Conservation (phyloP, 768 basidiomycete species). For the Paxillus rubicundulus region DNA sequence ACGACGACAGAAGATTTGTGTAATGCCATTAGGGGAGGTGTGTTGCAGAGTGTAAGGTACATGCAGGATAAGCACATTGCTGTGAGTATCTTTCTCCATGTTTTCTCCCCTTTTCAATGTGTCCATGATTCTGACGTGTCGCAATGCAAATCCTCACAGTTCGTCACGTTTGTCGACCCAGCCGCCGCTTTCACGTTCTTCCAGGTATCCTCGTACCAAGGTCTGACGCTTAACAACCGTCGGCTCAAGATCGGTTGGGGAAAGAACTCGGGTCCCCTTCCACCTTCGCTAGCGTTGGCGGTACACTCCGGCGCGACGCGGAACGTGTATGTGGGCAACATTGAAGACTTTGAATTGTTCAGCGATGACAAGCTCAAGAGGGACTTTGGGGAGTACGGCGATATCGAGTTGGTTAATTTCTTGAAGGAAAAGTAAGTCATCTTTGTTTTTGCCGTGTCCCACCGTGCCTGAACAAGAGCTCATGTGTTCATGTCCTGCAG, state of each 20-base stretch:
- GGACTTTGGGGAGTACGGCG: slow-evolving; percentile 95
- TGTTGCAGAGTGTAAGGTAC: slow-evolving; percentile 91
- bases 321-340: slow-evolving; percentile 94
- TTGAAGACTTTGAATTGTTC: slow-evolving; percentile 94
- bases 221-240: slow-evolving; percentile 88
- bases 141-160: slow-evolving; percentile 43
- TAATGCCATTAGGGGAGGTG: slow-evolving; percentile 95
- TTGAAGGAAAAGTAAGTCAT: slow-evolving; percentile 85
- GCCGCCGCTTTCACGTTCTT: slow-evolving; percentile 91
- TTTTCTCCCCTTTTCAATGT: not conserved
- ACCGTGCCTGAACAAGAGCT: not conserved
- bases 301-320: slow-evolving; percentile 92
- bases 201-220: slow-evolving; percentile 87
- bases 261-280: slow-evolving; percentile 87
- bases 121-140: slow-evolving; percentile 1
- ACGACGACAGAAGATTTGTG: slow-evolving; percentile 93
- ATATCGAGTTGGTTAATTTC: slow-evolving; percentile 96
- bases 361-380: slow-evolving; percentile 84
- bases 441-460: slow-evolving; percentile 24
- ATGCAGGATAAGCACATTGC: slow-evolving; percentile 98
- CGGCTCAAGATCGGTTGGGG: slow-evolving; percentile 98
- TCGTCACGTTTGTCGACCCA: slow-evolving; percentile 95
- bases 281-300: slow-evolving; percentile 79
- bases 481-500: slow-evolving; percentile 36
- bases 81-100: slow-evolving; percentile 44